Evolutionary conservation across 495 filamentous ascomycete genomes (phyloP).

Genomic region (Schizothecium vesticola): DNA sequence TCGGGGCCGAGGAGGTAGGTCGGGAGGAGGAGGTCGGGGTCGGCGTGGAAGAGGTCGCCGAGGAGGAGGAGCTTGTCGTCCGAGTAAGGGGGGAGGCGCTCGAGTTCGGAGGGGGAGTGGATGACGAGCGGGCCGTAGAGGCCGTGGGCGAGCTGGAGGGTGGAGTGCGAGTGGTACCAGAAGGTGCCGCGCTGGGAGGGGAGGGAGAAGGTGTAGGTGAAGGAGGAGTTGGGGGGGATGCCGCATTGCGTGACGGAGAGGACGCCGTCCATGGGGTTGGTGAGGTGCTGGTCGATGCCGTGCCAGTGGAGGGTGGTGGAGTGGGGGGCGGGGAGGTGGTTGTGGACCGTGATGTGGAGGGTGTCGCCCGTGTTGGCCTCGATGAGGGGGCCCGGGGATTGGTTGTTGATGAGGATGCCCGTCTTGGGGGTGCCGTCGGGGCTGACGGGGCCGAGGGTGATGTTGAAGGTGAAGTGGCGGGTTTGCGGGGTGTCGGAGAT

Average conservation of each 20-base stretch:
- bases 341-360: constrained; percentile 47
- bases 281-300: constrained; percentile 27
- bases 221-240: constrained; percentile 36
- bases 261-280: constrained; percentile 44
- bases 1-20: not conserved
- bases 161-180: constrained; percentile 45
- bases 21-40: not conserved
- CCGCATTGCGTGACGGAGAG: constrained; percentile 43
- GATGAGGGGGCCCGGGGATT: constrained; percentile 47
- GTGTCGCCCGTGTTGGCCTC: constrained; percentile 42
- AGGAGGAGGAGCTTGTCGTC: not conserved
- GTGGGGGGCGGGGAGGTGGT: constrained; percentile 22
- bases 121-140: constrained; percentile 45
- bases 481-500: not conserved
- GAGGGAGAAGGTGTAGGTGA: constrained; percentile 49
- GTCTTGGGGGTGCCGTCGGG: not conserved
- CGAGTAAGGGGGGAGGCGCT: not conserved
- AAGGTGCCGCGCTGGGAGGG: constrained; percentile 36
- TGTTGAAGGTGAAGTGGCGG: constrained; percentile 1
- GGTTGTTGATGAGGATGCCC: constrained; percentile 16
- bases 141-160: constrained; percentile 46
- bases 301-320: constrained; percentile 39
- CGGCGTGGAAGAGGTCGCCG: not conserved
- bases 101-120: constrained; percentile 39
- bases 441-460: not conserved